A percentile compares a stretch with the other conserved stretches of the same genome.
phyloP scores from a whole-genome alignment of 2,329 filamentous ascomycete genomes.

The Beauveria sp. region DNA sequence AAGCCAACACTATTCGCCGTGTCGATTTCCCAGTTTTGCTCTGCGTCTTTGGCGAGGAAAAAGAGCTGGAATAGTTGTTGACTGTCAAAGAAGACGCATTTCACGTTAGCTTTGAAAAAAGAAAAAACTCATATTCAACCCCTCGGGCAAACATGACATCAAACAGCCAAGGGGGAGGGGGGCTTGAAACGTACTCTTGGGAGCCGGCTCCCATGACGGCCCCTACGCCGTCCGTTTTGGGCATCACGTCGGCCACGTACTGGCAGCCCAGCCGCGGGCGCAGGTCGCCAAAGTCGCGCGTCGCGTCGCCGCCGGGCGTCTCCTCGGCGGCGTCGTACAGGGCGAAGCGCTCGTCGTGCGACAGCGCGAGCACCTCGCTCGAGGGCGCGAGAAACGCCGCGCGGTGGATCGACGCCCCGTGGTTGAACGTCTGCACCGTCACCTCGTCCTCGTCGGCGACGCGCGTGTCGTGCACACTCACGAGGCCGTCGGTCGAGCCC shows the following conservation, averaged over 20 bases:
- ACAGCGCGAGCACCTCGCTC: constrained; percentile 62
- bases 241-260: constrained; percentile 63
- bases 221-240: constrained; percentile 49
- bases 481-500: constrained; percentile 70
- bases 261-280: constrained; percentile 58
- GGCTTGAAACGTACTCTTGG: constrained; percentile 49
- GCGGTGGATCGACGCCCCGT: constrained; percentile 65
- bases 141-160: constrained; percentile 15
- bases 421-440: constrained; percentile 70
- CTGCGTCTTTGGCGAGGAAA: constrained; percentile 44
- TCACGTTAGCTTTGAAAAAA: not conserved
- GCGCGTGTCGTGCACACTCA: constrained; percentile 68
- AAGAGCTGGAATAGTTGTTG: constrained; percentile 52
- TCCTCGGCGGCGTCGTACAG: constrained; percentile 63
- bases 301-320: constrained; percentile 49
- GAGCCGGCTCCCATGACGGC: constrained; percentile 58
- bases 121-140: not conserved
- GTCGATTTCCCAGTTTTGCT: constrained; percentile 45
- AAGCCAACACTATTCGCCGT: constrained; percentile 50
- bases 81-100: constrained; percentile 24
- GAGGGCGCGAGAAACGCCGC: constrained; percentile 58
- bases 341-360: constrained; percentile 70
- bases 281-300: constrained; percentile 59
- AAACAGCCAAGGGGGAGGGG: not conserved
- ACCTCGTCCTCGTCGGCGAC: constrained; percentile 71